Percentiles rank a stretch among this genome's conserved stretches.
These are phyloP conservation scores for Teratosphaeria pseudoeucalypti DNA, from an alignment of 2,329 filamentous ascomycete genomes.

Conservation along the genomic window DNA sequence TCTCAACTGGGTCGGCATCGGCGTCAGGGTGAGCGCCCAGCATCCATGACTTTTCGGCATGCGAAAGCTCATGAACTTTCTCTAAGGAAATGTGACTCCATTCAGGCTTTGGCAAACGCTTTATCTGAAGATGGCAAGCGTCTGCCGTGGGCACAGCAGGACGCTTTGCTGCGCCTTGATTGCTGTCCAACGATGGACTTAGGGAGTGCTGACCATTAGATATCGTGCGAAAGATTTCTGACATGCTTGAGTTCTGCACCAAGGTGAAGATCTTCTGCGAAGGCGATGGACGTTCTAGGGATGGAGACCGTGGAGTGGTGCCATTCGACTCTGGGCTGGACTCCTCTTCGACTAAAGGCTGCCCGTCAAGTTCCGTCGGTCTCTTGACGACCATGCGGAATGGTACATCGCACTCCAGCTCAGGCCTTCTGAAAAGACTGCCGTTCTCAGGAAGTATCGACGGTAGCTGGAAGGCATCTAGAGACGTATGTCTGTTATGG, in stretches of 20 bases:
- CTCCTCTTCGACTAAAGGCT: not conserved
- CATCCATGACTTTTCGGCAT: conserved; percentile 16
- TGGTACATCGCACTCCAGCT: not conserved
- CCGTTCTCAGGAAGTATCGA: not conserved
- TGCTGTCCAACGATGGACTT: not conserved
- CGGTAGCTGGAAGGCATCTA: conserved; percentile 6
- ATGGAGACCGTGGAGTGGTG: conserved; percentile 2
- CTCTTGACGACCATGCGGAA: conserved; percentile 13
- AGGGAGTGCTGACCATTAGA: not conserved
- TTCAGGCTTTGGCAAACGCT: conserved; percentile 12
- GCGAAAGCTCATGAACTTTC: conserved; percentile 19
- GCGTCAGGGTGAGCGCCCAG: conserved; percentile 19
- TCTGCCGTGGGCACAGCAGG: conserved; percentile 2
- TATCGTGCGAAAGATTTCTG: not conserved
- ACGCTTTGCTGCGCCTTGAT: not conserved
- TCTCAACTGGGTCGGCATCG: conserved; percentile 13
- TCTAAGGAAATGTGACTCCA: conserved; percentile 13
- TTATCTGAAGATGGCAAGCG: conserved; percentile 12
- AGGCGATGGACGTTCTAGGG: conserved; percentile 1
- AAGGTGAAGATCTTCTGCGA: not conserved
- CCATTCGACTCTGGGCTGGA: conserved; percentile 6
- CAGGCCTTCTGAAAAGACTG: not conserved
- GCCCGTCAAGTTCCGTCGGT: conserved; percentile 11
- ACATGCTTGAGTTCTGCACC: not conserved
- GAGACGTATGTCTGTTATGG: conserved; percentile 5